Percentiles rank a stretch among this genome's conserved stretches.
Evolutionary conservation across 306 rosid genomes (phyloP).

Genomic region (Alnus glutinosa): DNA sequence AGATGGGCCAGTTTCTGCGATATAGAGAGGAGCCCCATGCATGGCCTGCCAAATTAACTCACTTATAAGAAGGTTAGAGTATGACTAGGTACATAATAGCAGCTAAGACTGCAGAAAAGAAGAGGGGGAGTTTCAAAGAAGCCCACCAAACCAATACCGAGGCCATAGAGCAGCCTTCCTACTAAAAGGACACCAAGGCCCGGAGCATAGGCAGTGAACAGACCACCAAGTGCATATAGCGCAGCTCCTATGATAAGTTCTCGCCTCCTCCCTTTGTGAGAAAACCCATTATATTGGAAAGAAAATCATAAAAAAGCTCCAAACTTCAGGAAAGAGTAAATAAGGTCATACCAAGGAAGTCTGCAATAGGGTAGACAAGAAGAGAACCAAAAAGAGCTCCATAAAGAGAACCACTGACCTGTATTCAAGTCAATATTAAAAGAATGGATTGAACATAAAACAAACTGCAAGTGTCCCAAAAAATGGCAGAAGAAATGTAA

Average conservation of each 20-base stretch:
- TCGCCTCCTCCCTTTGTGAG: slow-evolving; percentile 68
- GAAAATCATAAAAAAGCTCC: slow-evolving; percentile 29
- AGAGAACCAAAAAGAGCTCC: slow-evolving; percentile 96
- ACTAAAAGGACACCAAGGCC: slow-evolving; percentile 68
- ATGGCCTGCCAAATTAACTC: slow-evolving; percentile 68
- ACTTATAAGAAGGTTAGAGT: slow-evolving; percentile 22
- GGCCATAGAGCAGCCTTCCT: slow-evolving; percentile 88
- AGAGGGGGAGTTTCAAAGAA: slow-evolving; percentile 19
- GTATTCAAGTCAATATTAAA: slow-evolving; percentile 5
- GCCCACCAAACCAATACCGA: slow-evolving; percentile 93
- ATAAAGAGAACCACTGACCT: slow-evolving; percentile 94
- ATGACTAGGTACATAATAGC: slow-evolving; percentile 7
- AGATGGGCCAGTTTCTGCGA: slow-evolving; percentile 96
- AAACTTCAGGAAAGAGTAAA: slow-evolving; percentile 24
- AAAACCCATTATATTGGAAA: slow-evolving; percentile 26
- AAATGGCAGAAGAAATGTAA: slow-evolving; percentile 10
- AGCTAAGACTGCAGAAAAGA: slow-evolving; percentile 20
- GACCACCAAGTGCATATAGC: slow-evolving; percentile 70
- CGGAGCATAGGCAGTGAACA: slow-evolving; percentile 69
- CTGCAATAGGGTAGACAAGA: slow-evolving; percentile 75
- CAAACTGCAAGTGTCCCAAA: slow-evolving; percentile 14
- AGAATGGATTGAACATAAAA: neutral
- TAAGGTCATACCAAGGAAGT: slow-evolving; percentile 73
- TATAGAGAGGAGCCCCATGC: slow-evolving; percentile 98
- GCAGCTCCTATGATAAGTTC: slow-evolving; percentile 71